phyloP scores from a whole-genome alignment of 2,329 filamentous ascomycete species.

The Ambrosiella beaveri region DNA sequence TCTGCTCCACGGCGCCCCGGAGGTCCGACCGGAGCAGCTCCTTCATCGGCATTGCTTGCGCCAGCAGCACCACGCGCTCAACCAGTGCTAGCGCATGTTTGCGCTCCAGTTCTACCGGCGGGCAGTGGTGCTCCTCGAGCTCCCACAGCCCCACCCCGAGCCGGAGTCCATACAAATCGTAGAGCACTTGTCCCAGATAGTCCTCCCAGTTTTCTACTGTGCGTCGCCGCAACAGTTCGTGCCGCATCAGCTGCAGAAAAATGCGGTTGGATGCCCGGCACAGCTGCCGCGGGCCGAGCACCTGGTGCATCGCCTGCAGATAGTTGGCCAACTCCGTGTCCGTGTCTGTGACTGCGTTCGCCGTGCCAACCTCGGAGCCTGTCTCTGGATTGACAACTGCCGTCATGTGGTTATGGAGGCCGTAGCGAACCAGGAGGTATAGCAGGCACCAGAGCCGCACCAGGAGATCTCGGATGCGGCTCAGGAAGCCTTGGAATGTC shows the following conservation, averaged over 20 bases:
- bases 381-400: not conserved
- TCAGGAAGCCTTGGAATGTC: slow-evolving; percentile 35
- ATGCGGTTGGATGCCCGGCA: slow-evolving; percentile 75
- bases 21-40: slow-evolving; percentile 84
- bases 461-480: slow-evolving; percentile 70
- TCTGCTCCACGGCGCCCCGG: slow-evolving; percentile 77
- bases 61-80: slow-evolving; percentile 67
- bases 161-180: slow-evolving; percentile 66
- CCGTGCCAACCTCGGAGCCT: slow-evolving; percentile 17
- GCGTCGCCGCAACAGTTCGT: slow-evolving; percentile 62
- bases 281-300: slow-evolving; percentile 65
- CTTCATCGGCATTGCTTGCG: slow-evolving; percentile 70
- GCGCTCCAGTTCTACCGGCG: slow-evolving; percentile 59
- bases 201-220: slow-evolving; percentile 69
- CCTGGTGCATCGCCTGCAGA: slow-evolving; percentile 65
- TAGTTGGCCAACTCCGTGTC: slow-evolving; percentile 63
- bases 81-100: slow-evolving; percentile 65
- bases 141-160: slow-evolving; percentile 51
- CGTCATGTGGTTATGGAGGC: slow-evolving; percentile 28
- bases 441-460: slow-evolving; percentile 76
- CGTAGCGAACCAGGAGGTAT: slow-evolving; percentile 64
- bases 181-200: slow-evolving; percentile 71
- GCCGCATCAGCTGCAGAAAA: slow-evolving; percentile 76
- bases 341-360: slow-evolving; percentile 22
- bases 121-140: slow-evolving; percentile 64